Evolutionary conservation across 140 eudicot genomes (phyloP).

Genomic region (Ambrosia hybrid): DNA sequence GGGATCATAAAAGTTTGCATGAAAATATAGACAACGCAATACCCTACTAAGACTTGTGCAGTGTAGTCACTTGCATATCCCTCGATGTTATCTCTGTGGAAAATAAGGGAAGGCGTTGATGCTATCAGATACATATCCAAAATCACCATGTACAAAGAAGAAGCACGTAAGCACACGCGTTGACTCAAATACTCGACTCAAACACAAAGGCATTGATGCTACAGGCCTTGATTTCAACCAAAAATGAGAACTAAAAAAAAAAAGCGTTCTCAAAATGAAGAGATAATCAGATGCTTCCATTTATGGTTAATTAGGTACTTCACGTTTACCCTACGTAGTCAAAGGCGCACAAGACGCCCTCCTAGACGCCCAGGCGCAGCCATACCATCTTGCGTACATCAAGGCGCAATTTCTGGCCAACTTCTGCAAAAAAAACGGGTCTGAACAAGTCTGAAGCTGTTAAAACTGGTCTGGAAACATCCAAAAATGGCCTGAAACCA

Average conservation of each 20-base stretch:
- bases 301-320: neutral
- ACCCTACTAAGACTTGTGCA: conserved; percentile 68
- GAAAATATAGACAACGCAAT: conserved; percentile 70
- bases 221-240: neutral
- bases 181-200: neutral
- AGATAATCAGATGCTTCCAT: too few relatives aligned
- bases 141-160: neutral
- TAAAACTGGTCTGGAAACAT: too few relatives aligned
- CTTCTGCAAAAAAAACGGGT: too few relatives aligned
- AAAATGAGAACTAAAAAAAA: neutral
- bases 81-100: conserved; percentile 67
- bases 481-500: too few relatives aligned
- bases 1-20: conserved; percentile 98
- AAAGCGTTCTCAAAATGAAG: neutral
- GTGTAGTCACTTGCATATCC: conserved; percentile 86
- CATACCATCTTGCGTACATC: too few relatives aligned
- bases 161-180: neutral
- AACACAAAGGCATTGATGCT: neutral
- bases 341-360: too few relatives aligned
- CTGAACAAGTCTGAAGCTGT: too few relatives aligned
- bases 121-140: neutral
- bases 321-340: neutral
- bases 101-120: conserved; percentile 6
- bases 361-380: too few relatives aligned
- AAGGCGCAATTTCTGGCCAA: too few relatives aligned